These are phyloP conservation scores for Maudiozyma pseudohumilis DNA, from an alignment of 805 yeast genomes.

Conservation along the genomic window DNA sequence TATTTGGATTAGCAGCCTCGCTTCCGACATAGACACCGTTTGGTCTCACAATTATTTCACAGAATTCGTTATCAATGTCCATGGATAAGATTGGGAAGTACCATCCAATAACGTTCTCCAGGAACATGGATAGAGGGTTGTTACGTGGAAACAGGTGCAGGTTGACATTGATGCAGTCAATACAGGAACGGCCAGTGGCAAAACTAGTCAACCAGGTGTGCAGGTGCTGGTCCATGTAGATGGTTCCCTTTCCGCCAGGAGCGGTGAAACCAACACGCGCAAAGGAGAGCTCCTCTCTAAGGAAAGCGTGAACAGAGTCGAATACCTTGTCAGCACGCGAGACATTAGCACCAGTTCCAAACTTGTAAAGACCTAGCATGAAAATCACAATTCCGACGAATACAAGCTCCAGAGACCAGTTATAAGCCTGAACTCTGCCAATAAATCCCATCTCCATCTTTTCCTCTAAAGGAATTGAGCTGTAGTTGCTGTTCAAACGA, in stretches of 20 bases:
- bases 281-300: conserved; percentile 51
- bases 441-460: conserved; percentile 47
- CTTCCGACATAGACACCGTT: conserved; percentile 26
- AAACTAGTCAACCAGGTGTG: conserved; percentile 42
- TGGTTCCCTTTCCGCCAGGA: conserved; percentile 13
- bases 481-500: conserved; percentile 24
- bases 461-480: conserved; percentile 35
- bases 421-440: conserved; percentile 49
- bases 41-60: conserved; percentile 52
- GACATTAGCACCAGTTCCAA: conserved; percentile 54
- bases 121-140: conserved; percentile 55
- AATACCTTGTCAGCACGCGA: conserved; percentile 46
- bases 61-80: conserved; percentile 43
- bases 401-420: conserved; percentile 68
- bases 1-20: conserved; percentile 20
- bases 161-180: conserved; percentile 51
- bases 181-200: conserved; percentile 81
- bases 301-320: conserved; percentile 38
- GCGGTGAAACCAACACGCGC: conserved; percentile 44
- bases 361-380: conserved; percentile 41
- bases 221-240: conserved; percentile 32
- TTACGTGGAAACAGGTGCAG: conserved; percentile 70
- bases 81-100: conserved; percentile 45
- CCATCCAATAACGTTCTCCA: conserved; percentile 53
- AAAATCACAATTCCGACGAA: conserved; percentile 42